phyloP scores from a whole-genome alignment of 306 rosid genomes.

The Phaseolus lunatus region DNA sequence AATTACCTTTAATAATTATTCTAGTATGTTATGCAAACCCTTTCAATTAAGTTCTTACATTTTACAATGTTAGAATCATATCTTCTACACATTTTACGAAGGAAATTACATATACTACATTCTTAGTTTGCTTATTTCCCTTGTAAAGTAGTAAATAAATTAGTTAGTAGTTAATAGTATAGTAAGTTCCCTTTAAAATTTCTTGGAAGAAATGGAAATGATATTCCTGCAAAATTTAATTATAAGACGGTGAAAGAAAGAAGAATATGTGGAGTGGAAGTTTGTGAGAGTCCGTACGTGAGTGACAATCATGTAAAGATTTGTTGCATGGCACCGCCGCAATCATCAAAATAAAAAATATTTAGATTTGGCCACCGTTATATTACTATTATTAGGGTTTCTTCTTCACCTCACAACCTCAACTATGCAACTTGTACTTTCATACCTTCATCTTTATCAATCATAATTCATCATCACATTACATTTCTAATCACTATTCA shows the following conservation, averaged over 20 bases:
- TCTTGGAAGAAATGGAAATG: too few species aligned
- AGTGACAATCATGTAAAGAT: slow-evolving; percentile 25
- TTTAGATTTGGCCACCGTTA: too few species aligned
- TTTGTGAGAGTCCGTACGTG: neutral
- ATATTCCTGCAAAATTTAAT: neutral
- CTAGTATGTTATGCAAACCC: too few species aligned
- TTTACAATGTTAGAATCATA: too few species aligned
- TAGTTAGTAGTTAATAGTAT: too few species aligned
- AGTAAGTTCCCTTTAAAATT: too few species aligned
- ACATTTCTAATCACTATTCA: neutral
- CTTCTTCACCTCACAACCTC: neutral
- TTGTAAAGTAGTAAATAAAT: too few species aligned
- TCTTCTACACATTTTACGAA: too few species aligned
- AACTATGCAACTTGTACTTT: neutral
- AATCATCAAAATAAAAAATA: neutral
- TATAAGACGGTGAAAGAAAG: neutral
- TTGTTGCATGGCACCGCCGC: neutral
- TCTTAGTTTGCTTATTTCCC: too few species aligned
- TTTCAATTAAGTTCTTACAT: too few species aligned
- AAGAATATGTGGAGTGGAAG: slow-evolving; percentile 3
- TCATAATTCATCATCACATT: neutral
- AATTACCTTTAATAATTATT: too few species aligned
- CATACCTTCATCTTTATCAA: neutral
- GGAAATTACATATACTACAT: too few species aligned
- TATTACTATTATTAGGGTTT: neutral